Percentiles rank a stretch among this genome's conserved stretches.
These are phyloP conservation scores for Ophiostoma ulmi DNA, from an alignment of 2,329 filamentous ascomycete genomes.

Conservation along the genomic window DNA sequence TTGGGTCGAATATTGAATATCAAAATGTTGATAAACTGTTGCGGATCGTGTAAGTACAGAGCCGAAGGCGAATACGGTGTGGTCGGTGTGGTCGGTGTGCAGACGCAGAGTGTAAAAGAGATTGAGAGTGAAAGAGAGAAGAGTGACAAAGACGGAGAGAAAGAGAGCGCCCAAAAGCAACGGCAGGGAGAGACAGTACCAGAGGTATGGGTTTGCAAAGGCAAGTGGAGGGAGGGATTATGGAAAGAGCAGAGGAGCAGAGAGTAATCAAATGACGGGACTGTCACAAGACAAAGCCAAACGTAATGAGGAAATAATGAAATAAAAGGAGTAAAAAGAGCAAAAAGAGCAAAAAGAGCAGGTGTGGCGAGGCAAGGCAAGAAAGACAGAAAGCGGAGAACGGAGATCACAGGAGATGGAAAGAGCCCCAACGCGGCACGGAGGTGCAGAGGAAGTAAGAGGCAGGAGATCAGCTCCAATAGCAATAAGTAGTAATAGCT, in stretches of 20 bases:
- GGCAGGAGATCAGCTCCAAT: neutral
- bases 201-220: neutral
- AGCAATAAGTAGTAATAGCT: neutral
- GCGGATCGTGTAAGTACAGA: neutral
- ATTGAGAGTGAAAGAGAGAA: neutral
- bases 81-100: neutral
- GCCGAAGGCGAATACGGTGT: neutral
- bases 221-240: neutral
- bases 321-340: neutral
- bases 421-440: neutral
- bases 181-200: neutral
- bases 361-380: neutral
- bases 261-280: no score
- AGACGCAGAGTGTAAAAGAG: neutral
- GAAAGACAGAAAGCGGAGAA: neutral
- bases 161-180: neutral
- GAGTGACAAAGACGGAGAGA: neutral
- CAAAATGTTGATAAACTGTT: neutral
- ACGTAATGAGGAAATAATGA: neutral
- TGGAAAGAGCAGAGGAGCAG: no score
- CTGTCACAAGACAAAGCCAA: no score
- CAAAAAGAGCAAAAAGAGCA: neutral
- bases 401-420: neutral
- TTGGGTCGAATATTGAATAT: neutral
- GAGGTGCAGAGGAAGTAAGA: neutral